Evolutionary conservation across 2,329 filamentous ascomycete species (phyloP).

Genomic region (Xylaria multiplex): DNA sequence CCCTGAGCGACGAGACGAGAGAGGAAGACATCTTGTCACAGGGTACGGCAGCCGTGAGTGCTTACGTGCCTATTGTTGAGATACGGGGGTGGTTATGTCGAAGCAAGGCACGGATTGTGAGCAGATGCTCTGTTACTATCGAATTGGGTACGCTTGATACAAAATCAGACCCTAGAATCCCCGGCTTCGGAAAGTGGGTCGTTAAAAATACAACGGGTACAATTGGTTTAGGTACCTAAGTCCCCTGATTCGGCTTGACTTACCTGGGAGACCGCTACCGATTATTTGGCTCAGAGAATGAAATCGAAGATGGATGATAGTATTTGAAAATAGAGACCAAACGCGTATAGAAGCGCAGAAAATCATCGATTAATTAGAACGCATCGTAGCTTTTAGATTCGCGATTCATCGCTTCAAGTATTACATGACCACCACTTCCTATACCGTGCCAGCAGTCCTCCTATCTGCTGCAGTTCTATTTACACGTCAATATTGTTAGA

Average conservation of each 20-base stretch:
- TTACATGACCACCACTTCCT: background rate
- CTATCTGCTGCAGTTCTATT: background rate
- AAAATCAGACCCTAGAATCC: slow-evolving; percentile 13
- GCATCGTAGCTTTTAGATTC: background rate
- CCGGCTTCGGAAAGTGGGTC: slow-evolving; percentile 22
- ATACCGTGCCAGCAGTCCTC: background rate
- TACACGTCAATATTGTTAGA: slow-evolving; percentile 10
- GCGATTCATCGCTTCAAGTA: background rate
- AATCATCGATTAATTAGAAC: background rate
- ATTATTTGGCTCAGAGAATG: no score
- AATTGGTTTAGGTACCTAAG: background rate
- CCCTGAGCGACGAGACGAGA: slow-evolving; percentile 44
- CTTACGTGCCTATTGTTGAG: background rate
- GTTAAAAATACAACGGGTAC: background rate
- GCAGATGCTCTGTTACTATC: background rate
- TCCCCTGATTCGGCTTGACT: background rate
- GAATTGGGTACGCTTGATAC: no score
- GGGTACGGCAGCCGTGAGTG: background rate
- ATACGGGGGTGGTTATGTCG: slow-evolving; percentile 1
- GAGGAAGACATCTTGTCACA: slow-evolving; percentile 39
- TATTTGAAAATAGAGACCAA: background rate
- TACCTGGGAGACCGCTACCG: slow-evolving; percentile 1
- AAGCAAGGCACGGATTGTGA: background rate
- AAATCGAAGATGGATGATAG: no score
- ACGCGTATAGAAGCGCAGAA: background rate